Evolutionary conservation across 371 early-diverging fungal species (phyloP), one percentile per base, ranked within the genome.

Genomic region (Polyrhizophydium stewartii): DNA sequence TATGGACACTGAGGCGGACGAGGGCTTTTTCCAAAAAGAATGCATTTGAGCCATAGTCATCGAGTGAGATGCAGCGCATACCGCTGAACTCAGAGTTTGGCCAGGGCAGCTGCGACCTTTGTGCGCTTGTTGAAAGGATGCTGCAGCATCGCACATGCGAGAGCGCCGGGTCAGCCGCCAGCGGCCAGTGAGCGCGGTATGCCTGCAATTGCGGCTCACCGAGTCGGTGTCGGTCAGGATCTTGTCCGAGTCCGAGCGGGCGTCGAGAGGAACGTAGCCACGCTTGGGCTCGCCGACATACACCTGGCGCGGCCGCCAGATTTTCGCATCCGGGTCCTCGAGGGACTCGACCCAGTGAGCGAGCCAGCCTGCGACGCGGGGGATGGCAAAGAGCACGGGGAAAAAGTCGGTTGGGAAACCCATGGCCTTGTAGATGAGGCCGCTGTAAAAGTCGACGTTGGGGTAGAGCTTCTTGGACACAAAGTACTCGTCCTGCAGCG

Each of bases 331-430:
- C n/a, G 67, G 61, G 22, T 65, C 78, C 25, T 75, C 72, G 12
- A 77, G 35, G 21, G 71, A 57, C 61, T 84, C 85, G 32, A 51
- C 27, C 66, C 67, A 56, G 49, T 60, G 58, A 58, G 80, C 81
- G 41, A 81, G 62, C 76, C 77, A 79, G 19, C 83, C 83, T 2
- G 72, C 71, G 1, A 78, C 67, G 22, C 61, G 32, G 35, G 69
- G 72, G 37, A 71, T 75, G 46, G 71, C 72, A 67, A 82, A 79
- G 47, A 81, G 62, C 0, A 82, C 84, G 22, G 85, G 85, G 70
- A 78, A 84, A 62, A 81, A 76, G 57, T 85, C 86, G 50, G 71
- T 72, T 16, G 82, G 84, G 70, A 85, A 84, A 6, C 83, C 85
- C 75, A 84, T 77, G 6, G 79, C 76, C 56, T 58, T 63, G 61